phyloP scores from a whole-genome alignment of 352 stramenopile species.

The Globisporangium polare region DNA sequence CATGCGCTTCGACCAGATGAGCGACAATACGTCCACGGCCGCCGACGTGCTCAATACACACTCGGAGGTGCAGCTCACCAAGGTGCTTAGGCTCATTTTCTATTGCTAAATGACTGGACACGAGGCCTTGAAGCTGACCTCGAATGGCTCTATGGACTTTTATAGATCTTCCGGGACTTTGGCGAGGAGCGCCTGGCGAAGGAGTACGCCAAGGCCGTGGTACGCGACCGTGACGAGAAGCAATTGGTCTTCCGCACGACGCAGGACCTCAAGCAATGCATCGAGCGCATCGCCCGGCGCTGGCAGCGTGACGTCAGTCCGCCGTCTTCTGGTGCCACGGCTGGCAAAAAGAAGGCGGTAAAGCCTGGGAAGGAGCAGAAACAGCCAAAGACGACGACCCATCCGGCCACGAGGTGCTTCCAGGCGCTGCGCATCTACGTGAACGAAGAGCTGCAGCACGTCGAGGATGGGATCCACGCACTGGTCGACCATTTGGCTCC shows the following conservation, averaged over 20 bases:
- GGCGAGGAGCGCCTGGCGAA: constrained; percentile 77
- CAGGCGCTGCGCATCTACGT: constrained; percentile 79
- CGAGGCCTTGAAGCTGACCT: background rate
- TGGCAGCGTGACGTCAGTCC: constrained; percentile 31
- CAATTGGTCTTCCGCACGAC: constrained; percentile 55
- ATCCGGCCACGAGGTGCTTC: constrained; percentile 76
- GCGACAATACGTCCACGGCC: constrained; percentile 25
- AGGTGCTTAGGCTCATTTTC: constrained; percentile 8
- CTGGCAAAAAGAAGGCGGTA: constrained; percentile 4
- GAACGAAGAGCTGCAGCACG: constrained; percentile 75
- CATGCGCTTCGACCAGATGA: constrained; percentile 73
- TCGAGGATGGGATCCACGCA: constrained; percentile 51
- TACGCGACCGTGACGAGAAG: constrained; percentile 56
- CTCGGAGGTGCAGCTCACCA: constrained; percentile 72
- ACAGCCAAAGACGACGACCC: constrained; percentile 22
- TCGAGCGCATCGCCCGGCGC: constrained; percentile 71
- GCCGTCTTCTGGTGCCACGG: background rate
- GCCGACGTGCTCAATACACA: constrained; percentile 64
- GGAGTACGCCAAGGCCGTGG: constrained; percentile 77
- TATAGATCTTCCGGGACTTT: constrained; percentile 55
- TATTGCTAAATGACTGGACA: background rate
- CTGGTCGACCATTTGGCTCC: constrained; percentile 53
- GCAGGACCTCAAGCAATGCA: constrained; percentile 58
- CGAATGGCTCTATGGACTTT: background rate
- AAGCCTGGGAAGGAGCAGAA: constrained; percentile 21